Evolutionary conservation across 2,329 filamentous ascomycete species (phyloP).

Genomic region (Monilinia fructicola): DNA sequence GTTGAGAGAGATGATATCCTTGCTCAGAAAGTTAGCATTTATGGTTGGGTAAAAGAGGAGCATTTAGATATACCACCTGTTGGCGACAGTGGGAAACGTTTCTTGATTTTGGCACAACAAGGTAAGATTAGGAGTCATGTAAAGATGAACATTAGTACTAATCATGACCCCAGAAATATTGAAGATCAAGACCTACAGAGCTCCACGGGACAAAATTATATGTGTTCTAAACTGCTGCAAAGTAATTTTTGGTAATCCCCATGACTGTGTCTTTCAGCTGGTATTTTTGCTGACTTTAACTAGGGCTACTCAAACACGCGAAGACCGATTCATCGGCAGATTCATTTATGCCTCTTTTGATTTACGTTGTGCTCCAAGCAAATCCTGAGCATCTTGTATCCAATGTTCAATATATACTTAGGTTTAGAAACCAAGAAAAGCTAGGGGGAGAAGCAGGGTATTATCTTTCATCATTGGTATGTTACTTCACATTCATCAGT

Average conservation of each 20-base stretch:
- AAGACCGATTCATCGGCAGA: conserved; percentile 95
- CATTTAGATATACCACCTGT: conserved; percentile 89
- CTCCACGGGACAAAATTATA: conserved; percentile 97
- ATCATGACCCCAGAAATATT: conserved; percentile 66
- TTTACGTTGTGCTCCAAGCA: conserved; percentile 91
- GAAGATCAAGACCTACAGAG: conserved; percentile 95
- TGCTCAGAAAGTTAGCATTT: conserved; percentile 94
- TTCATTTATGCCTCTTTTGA: conserved; percentile 90
- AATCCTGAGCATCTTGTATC: conserved; percentile 95
- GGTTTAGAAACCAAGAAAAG: conserved; percentile 97
- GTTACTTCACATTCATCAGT: conserved; percentile 34
- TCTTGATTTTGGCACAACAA: conserved; percentile 86
- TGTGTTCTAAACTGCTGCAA: conserved; percentile 99
- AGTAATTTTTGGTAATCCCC: conserved; percentile 80
- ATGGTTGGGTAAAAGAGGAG: conserved; percentile 89
- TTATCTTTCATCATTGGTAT: conserved; percentile 88
- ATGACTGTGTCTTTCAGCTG: conserved; percentile 29
- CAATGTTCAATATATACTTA: conserved; percentile 96
- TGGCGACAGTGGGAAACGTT: conserved; percentile 82
- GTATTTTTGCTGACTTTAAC: conserved; percentile 30
- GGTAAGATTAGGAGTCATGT: conserved; percentile 48
- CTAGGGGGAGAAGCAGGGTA: conserved; percentile 97
- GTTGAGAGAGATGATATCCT: conserved; percentile 96
- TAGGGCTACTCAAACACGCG: conserved; percentile 83
- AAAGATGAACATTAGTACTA: conserved; percentile 3